Evolutionary conservation across 768 basidiomycete species (phyloP).

Genomic region (Pleurotus giganteus): DNA sequence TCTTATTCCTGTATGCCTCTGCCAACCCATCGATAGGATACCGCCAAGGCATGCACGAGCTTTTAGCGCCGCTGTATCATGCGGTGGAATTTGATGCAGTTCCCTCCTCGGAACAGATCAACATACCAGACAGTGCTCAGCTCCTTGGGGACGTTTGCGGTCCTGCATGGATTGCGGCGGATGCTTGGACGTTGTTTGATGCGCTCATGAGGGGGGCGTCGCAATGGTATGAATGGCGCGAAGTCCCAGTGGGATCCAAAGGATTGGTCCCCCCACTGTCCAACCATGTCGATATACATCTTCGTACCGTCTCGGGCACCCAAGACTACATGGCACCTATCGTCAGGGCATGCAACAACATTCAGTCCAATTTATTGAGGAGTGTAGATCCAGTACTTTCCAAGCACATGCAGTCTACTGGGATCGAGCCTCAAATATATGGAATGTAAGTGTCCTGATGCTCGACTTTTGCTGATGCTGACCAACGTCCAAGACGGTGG

Average conservation of each 20-base stretch:
- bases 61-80: conserved; percentile 85
- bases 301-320: conserved; percentile 44
- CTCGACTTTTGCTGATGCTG: neutral
- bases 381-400: conserved; percentile 79
- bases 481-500: conserved; percentile 68
- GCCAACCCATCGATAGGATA: conserved; percentile 86
- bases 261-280: conserved; percentile 31
- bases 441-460: conserved; percentile 67
- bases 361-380: conserved; percentile 74
- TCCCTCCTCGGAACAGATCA: conserved; percentile 21
- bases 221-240: conserved; percentile 77
- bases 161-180: conserved; percentile 71
- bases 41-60: conserved; percentile 97
- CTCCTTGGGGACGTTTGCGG: conserved; percentile 63
- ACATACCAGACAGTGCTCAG: conserved; percentile 27
- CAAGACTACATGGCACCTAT: conserved; percentile 81
- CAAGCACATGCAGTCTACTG: conserved; percentile 69
- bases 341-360: conserved; percentile 73
- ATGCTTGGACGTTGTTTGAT: conserved; percentile 83
- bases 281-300: conserved; percentile 42
- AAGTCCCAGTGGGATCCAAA: conserved; percentile 27
- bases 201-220: conserved; percentile 76
- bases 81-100: conserved; percentile 84
- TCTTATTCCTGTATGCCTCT: conserved; percentile 82
- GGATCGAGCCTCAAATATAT: conserved; percentile 95